These are phyloP conservation scores for Prunus mongolica DNA, from an alignment of 306 rosid species.

Conservation along the genomic window DNA sequence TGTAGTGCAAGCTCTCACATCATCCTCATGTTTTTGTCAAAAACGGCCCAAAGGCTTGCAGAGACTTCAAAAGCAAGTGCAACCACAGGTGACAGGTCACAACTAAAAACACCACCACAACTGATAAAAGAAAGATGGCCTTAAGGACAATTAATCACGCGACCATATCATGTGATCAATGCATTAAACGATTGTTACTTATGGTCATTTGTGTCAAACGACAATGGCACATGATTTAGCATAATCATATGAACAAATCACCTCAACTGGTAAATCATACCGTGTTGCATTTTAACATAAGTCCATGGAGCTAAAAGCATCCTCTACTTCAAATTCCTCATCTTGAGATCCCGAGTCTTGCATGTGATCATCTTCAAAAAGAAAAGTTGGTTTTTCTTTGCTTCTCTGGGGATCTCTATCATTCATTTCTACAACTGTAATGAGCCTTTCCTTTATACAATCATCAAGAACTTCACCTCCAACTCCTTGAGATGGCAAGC, in stretches of 20 bases:
- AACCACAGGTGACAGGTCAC: too few relatives aligned
- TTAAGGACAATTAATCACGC: too few relatives aligned
- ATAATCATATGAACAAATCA: neutral
- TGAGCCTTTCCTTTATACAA: slow-evolving; percentile 53
- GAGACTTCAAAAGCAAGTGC: neutral
- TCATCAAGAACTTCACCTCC: slow-evolving; percentile 54
- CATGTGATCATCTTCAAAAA: slow-evolving; percentile 46
- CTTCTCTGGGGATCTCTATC: slow-evolving; percentile 54
- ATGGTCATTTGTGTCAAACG: too few relatives aligned
- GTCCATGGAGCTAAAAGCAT: slow-evolving; percentile 41
- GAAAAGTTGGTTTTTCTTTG: slow-evolving; percentile 53
- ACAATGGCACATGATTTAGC: neutral
- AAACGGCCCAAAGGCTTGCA: neutral
- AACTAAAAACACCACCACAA: too few relatives aligned
- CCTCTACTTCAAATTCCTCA: slow-evolving; percentile 32
- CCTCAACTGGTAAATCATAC: too few relatives aligned
- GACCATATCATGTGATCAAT: too few relatives aligned
- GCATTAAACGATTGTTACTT: too few relatives aligned
- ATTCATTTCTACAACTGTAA: slow-evolving; percentile 62
- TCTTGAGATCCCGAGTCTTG: slow-evolving; percentile 38
- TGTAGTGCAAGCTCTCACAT: neutral
- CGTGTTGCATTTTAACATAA: neutral
- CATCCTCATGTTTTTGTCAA: neutral
- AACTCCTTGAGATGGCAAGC: slow-evolving; percentile 53
- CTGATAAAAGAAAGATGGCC: too few relatives aligned